Evolutionary conservation across 2,329 filamentous ascomycete species (phyloP), one percentile per base, ranked within the genome.

Genomic region (Dothistroma pini): DNA sequence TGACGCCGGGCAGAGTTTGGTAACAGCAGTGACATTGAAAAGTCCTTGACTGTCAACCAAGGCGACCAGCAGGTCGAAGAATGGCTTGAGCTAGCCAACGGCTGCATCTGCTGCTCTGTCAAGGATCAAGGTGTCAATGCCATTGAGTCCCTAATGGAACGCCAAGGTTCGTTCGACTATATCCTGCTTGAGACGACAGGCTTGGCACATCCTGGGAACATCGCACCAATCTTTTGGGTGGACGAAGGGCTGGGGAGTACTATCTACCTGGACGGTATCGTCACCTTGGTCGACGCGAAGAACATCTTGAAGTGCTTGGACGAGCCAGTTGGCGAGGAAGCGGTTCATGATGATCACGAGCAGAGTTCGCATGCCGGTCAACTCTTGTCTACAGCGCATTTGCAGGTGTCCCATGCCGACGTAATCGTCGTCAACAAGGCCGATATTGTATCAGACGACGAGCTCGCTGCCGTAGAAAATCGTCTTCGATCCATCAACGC

Each of bases 171-270:
- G 4, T 99, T 99, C 72, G 95, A 99, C 78, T 99, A 97, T 78
- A 97, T 99, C 66, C 84, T 99, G 2, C 86, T 99, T 0, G 95
- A 99, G 75, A 99, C 95, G 0, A 97, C 95, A 0, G 95, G 95
- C 0, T 83, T 99, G 6, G 95, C 95, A 4, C 93, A 99, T 72
- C 95, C 95, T 0, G 95, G 95, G 1, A 97, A 97, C 70, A 86
- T 99, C 56, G 95, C 95, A 0, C 95, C 95, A 0, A 79, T 97
- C 14, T 99, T 99, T 78, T 99, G 95, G 95, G 88, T 99, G 29
- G 95, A 99, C 70, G 93, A 97, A 67, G 95, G 93, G 0, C 83
- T 99, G 2, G 93, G 92, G 8, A 96, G 93, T 75, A 93, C 89
- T 41, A 97, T 99, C 70, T 99, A 96, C 75, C 85, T 99, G 0